Evolutionary conservation across 164 flowering plant genomes (phyloP).

Genomic region (Magnolia changhungtana): DNA sequence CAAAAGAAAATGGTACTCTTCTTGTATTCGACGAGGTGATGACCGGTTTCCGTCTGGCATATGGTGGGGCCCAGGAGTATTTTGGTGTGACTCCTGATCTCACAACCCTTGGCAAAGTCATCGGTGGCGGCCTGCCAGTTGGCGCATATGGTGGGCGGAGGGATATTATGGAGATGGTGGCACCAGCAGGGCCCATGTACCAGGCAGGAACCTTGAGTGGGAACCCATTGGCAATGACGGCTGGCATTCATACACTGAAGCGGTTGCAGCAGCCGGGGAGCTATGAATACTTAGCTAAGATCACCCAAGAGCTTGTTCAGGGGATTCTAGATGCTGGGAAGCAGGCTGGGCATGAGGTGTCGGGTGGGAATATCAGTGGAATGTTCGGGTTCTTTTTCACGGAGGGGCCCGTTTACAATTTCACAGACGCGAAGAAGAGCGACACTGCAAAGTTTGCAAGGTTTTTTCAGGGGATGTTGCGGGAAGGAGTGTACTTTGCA

Average conservation of each 20-base stretch:
- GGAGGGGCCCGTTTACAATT: constrained; percentile 83
- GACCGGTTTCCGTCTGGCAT: constrained; percentile 89
- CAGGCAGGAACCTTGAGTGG: constrained; percentile 98
- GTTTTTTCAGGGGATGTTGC: constrained; percentile 78
- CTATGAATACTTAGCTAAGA: constrained; percentile 64
- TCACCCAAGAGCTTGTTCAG: constrained; percentile 58
- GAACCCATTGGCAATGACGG: constrained; percentile 96
- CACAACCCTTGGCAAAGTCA: constrained; percentile 85
- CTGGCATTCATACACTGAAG: constrained; percentile 89
- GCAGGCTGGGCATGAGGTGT: constrained; percentile 73
- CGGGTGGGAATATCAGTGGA: constrained; percentile 77
- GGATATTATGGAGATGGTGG: constrained; percentile 98
- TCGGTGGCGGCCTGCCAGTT: constrained; percentile 95
- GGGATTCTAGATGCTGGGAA: constrained; percentile 77
- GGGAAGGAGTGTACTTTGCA: constrained; percentile 90
- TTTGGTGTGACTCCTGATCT: constrained; percentile 86
- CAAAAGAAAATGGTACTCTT: constrained; percentile 66
- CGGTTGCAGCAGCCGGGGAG: constrained; percentile 58
- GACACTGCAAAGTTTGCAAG: constrained; percentile 77
- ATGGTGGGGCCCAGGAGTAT: constrained; percentile 94
- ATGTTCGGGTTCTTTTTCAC: constrained; percentile 97
- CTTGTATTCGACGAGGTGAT: constrained; percentile 94
- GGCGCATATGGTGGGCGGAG: constrained; percentile 98
- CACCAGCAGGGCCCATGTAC: constrained; percentile 98
- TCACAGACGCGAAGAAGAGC: constrained; percentile 83